Evolutionary conservation across 305 asterid species (phyloP).

Genomic region (Fraxinus nigra): DNA sequence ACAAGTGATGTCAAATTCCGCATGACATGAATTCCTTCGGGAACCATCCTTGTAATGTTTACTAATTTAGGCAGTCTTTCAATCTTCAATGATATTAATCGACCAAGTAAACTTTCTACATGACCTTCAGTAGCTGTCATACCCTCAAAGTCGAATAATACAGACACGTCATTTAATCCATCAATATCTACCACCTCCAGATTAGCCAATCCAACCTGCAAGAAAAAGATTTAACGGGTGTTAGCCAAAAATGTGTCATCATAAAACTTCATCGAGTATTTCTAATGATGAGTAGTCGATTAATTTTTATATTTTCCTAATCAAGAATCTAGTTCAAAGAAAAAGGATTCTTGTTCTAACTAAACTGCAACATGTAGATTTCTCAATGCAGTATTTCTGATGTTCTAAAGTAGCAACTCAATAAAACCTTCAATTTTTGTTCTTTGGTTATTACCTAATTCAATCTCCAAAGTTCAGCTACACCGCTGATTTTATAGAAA

Average conservation of each 20-base stretch:
- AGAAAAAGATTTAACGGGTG: not conserved
- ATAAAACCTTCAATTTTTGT: too few species aligned
- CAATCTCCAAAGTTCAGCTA: not conserved
- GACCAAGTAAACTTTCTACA: not conserved
- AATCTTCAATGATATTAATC: not conserved
- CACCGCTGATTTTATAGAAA: not conserved
- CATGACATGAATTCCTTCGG: not conserved
- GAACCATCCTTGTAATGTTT: not conserved
- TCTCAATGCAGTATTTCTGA: too few species aligned
- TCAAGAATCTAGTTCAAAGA: too few species aligned
- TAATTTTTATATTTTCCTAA: too few species aligned
- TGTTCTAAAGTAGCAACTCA: too few species aligned
- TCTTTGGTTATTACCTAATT: not conserved
- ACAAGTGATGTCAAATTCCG: not conserved
- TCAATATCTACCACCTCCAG: not conserved
- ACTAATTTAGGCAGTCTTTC: not conserved
- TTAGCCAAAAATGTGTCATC: not conserved
- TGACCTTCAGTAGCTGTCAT: not conserved
- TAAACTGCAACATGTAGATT: too few species aligned
- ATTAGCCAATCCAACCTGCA: not conserved
- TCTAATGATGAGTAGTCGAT: too few species aligned
- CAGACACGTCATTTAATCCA: not conserved
- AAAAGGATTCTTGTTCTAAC: too few species aligned
- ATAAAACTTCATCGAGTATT: not conserved
- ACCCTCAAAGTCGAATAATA: not conserved